Evolutionary conservation across 2,329 filamentous ascomycete genomes (phyloP), one percentile per base, ranked within the genome.

Genomic region (Ceratocystis lukuohia): DNA sequence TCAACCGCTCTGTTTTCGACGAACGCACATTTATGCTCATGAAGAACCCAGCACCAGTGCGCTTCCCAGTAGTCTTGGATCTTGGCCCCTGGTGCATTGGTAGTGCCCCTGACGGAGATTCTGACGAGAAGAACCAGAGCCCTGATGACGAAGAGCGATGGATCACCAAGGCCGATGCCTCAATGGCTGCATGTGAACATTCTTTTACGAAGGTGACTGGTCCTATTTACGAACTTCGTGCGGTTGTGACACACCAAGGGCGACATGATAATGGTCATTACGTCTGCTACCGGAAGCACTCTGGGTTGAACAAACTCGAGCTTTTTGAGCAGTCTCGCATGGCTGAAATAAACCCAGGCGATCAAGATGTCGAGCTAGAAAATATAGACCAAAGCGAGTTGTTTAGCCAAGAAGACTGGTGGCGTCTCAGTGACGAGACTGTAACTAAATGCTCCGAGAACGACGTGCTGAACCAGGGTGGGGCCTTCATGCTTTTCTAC

Each of bases 401-500:
- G 2, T 67, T 69, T 15, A 69, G 61, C 48, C 62, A 64, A 41
- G 56, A 66, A 5, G 63, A 69, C 25, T 97, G 94, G 94, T 99
- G 91, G 87, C 82, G 89, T 17, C 80, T 97, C 33, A 97, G 93
- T 74, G 93, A 97, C 71, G 89, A 96, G 68, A 86, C 88, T 69
- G 92, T 97, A 6, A 84, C 80, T 68, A 80, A 83, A 69, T 88
- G 92, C 28, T 83, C 83, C 22, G 89, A 96, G 73, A 81, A 86
- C 10, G 81, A 82, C 33, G 89, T 96, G 0, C 77, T 94, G 63
- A 81, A 80, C 1, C 87, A 96, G 70, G 86, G 86, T 0, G 91
- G 90, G 1, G 93, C 92, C 0, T 97, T 97, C 73, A 97, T 99
- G 93, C 81, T 97, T 0, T 97, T 97, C 74, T 99, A 97, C 74